These are phyloP conservation scores for Cystobasidiaceae sp. DNA, from an alignment of 1,284 basidiomycete genomes.

Conservation along the genomic window DNA sequence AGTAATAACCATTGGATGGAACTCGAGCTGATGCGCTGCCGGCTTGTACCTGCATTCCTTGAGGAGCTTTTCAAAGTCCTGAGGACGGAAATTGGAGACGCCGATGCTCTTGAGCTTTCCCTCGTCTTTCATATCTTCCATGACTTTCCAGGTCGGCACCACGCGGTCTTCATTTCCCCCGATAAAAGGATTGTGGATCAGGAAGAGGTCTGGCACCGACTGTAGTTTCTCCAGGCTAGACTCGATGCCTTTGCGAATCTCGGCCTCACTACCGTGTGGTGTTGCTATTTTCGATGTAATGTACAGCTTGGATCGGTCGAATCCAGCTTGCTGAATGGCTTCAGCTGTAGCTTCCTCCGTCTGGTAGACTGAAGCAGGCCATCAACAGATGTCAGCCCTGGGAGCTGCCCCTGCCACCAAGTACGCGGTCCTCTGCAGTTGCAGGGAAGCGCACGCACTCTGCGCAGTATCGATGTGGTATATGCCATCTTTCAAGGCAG, in stretches of 20 bases:
- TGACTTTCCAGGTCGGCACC: conserved; percentile 38
- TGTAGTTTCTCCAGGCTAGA: neutral
- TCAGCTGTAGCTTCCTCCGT: conserved; percentile 37
- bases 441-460: no score
- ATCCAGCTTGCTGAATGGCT: conserved; percentile 30
- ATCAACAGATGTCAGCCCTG: no score
- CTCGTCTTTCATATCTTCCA: conserved; percentile 40
- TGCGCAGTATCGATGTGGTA: conserved; percentile 39
- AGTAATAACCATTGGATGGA: conserved; percentile 39
- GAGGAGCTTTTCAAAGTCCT: conserved; percentile 38
- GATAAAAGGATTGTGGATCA: conserved; percentile 36
- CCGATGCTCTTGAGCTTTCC: conserved; percentile 40
- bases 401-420: no score
- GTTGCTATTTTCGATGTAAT: conserved; percentile 35
- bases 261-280: conserved; percentile 1
- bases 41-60: conserved; percentile 37
- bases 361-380: conserved; percentile 23
- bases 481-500: conserved; percentile 35
- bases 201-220: conserved; percentile 13
- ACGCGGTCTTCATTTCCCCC: conserved; percentile 34
- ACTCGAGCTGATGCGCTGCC: conserved; percentile 40
- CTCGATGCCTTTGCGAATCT: conserved; percentile 4
- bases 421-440: no score
- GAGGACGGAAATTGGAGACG: conserved; percentile 39
- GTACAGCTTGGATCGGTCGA: conserved; percentile 27